phyloP scores from a whole-genome alignment of 192 early-diverging fungal species.

The Coemansia biformis region DNA sequence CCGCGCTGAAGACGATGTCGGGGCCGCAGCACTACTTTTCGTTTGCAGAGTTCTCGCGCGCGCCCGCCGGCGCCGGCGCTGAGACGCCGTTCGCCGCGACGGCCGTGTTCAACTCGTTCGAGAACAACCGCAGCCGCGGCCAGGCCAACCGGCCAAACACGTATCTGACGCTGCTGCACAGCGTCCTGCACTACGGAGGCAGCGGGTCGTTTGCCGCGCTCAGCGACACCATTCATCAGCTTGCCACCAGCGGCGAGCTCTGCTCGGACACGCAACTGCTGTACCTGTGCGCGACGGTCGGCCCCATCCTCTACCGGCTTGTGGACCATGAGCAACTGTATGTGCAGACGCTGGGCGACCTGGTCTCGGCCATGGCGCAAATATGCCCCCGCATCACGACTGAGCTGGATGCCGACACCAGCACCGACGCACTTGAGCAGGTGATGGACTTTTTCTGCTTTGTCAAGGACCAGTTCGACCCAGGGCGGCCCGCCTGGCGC shows the following conservation, averaged over 20 bases:
- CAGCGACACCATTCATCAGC: constrained; percentile 27
- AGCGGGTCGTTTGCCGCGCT: constrained; percentile 56
- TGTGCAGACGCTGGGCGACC: constrained; percentile 42
- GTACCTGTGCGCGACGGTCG: constrained; percentile 65
- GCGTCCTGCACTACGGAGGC: constrained; percentile 68
- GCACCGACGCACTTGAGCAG: constrained; percentile 48
- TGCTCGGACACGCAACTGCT: constrained; percentile 66
- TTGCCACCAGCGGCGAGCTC: constrained; percentile 42
- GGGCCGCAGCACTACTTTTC: constrained; percentile 50
- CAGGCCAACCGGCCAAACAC: constrained; percentile 65
- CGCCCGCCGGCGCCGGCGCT: constrained; percentile 15
- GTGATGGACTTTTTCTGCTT: constrained; percentile 52
- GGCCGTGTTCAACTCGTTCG: constrained; percentile 61
- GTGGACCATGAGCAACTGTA: constrained; percentile 43
- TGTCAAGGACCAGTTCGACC: constrained; percentile 49
- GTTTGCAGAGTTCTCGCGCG: constrained; percentile 37
- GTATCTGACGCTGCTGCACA: constrained; percentile 67
- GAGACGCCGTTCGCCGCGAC: constrained; percentile 45
- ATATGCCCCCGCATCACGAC: constrained; percentile 23
- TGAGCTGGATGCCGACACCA: constrained; percentile 11
- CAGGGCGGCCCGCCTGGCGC: constrained; percentile 37
- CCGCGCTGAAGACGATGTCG: constrained; percentile 54
- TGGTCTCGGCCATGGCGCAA: constrained; percentile 39
- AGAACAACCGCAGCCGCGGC: constrained; percentile 51
- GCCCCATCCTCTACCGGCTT: constrained; percentile 66